Evolutionary conservation across 495 filamentous ascomycete genomes (phyloP), one percentile per base, ranked within the genome.

Genomic region (Trypethelium eluteriae): DNA sequence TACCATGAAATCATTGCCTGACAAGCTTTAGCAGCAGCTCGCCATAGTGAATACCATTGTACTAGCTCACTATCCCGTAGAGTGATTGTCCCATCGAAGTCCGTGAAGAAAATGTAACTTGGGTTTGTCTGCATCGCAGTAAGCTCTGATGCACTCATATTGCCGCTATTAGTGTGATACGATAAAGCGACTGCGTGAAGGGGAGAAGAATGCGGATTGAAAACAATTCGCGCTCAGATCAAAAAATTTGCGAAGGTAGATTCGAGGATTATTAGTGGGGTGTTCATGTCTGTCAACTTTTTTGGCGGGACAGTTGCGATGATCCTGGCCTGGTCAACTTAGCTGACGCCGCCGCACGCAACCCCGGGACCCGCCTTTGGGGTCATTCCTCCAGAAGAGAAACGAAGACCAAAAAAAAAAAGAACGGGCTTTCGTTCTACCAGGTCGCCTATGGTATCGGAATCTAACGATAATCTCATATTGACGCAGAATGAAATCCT

Each of bases 61-160:
- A 66, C 76, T 39, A 36, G 79, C 85, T 75, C 70, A 86, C 86
- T 93, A 79, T 96, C 92, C 70, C 89, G 83, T 66, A 89, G 79
- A 39, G 93, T 97, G 72, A 98, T 94, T 39, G 94, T 97, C 64
- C 93, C 93, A 74, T 98, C 93, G 70, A 98, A 98, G 77, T 98
- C 93, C 49, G 93, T 93, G 81, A 97, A 98, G 81, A 98, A 96
- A 77, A 98, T 94, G 80, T 88, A 86, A 75, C 91, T 89, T 4
- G 71, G 72, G 53, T 73, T 68, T 35, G 68, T 62, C 34, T 72
- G 67, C 69, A 74, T 64, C 16, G 72, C 72, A 6, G 64, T 65
- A 38, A 74, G 69, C 18, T 72, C 64, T 16, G 66, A 49, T 14
- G 63, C 18, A 38, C 39, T 64, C 68, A 57, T 70, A 38, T 39